Evolutionary conservation across 768 basidiomycete genomes (phyloP).

Genomic region (Chalciporus chontae): DNA sequence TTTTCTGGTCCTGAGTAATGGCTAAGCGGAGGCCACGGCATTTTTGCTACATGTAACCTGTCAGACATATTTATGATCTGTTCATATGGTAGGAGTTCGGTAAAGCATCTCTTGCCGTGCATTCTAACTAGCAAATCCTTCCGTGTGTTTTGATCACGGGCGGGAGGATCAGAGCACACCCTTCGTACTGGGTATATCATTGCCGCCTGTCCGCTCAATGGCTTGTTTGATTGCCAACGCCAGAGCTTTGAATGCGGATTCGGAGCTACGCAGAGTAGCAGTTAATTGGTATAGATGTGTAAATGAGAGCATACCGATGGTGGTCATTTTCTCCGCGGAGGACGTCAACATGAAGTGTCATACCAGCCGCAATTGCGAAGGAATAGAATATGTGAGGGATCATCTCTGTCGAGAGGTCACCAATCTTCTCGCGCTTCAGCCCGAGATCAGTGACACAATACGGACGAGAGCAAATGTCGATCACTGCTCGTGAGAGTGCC

Average conservation of each 20-base stretch:
- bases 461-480: constrained; percentile 97
- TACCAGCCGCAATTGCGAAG: constrained; percentile 94
- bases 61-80: neutral
- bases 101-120: neutral
- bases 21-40: neutral
- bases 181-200: constrained; percentile 95
- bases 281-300: neutral
- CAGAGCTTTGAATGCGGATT: constrained; percentile 97
- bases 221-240: constrained; percentile 94
- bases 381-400: constrained; percentile 97
- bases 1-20: constrained; percentile 62
- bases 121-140: too few relatives aligned
- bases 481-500: constrained; percentile 94
- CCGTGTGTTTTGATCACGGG: too few relatives aligned
- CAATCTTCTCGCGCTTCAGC: constrained; percentile 85
- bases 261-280: constrained; percentile 56
- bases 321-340: constrained; percentile 96
- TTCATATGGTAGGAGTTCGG: neutral
- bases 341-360: constrained; percentile 92
- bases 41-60: neutral
- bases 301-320: constrained; percentile 64
- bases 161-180: constrained; percentile 63
- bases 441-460: constrained; percentile 92
- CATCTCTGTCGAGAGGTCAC: constrained; percentile 97
- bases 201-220: constrained; percentile 83